Base-by-base conservation (phyloP, 2,329 filamentous ascomycete species). In the Microsporum canis region DNA sequence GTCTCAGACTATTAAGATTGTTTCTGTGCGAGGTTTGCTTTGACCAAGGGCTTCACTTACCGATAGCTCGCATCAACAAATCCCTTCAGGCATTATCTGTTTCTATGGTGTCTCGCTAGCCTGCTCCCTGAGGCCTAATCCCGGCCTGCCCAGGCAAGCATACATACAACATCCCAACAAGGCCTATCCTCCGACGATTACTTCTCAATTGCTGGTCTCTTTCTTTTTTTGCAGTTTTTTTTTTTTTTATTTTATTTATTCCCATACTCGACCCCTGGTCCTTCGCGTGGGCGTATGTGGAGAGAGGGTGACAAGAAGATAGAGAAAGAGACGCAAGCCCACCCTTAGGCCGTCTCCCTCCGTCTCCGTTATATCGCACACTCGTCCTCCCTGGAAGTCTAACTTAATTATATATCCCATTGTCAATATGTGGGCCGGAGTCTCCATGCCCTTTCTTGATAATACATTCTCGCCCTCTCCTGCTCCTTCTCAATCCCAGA, bases 261-360 rank as follows among this genome's bases (percentile, higher is more conserved):
- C 10, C 27, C 27, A 31, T 53, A 53, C 27, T 34, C 27, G 31
- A 59, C 59, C 60, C 61, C 56, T 27, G 36, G 49, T 14, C 57
- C 49, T 61, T 63, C 63, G 58, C 63, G 60, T 63, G 57, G 62
- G 58, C 53, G 62, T 61, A 57, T 65, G 63, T 59, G 60, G 60
- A 63, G 60, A 61, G 58, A 51, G 53, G 17, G 39, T 5, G 39
- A 43, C 39, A 43, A n/a, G n/a, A 43, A 14, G 39, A 43, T 43
- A 43, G 39, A 23, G 17, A 23, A 23, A 60, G 58, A 47, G 53
- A 53, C n/a, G 29, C 33, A 38, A 29, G 27, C 41, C 39, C 57
- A 47, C 45, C 53, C 58, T 47, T 34, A 10, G 33, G 31, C n/a
- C 31, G 38, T 31, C 38, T 29, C 55, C 31, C 55, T 31, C 31